Percentiles rank a stretch among this genome's conserved stretches.
phyloP scores from a whole-genome alignment of 2,329 filamentous ascomycete genomes.

The Acrocalymma vagum region DNA sequence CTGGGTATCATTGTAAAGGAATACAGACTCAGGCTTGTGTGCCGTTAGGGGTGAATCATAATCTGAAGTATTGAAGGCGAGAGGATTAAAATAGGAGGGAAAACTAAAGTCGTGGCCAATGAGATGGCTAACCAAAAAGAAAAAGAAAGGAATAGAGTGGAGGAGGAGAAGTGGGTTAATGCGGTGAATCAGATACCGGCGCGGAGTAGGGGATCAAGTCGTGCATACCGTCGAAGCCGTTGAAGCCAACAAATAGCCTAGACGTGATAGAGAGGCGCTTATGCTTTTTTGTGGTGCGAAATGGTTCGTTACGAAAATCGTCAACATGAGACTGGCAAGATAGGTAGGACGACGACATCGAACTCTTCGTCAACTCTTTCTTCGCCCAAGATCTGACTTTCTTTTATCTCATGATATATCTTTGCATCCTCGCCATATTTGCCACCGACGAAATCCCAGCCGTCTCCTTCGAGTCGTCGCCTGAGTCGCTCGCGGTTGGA shows the following conservation, averaged over 20 bases:
- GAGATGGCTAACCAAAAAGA: neutral
- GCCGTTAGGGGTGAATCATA: neutral
- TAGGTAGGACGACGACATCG: conserved; percentile 43
- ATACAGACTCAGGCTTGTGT: neutral
- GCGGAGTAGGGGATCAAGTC: too few species aligned
- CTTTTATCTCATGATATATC: conserved; percentile 19
- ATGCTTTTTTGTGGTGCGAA: too few species aligned
- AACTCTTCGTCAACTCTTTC: conserved; percentile 45
- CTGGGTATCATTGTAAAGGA: conserved; percentile 19
- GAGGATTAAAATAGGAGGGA: conserved; percentile 4
- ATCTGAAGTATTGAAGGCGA: conserved; percentile 1
- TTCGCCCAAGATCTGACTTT: conserved; percentile 23
- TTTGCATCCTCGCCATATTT: conserved; percentile 34
- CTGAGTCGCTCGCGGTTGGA: conserved; percentile 40
- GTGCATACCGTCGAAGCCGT: too few species aligned
- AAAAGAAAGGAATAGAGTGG: neutral
- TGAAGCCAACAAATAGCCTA: too few species aligned
- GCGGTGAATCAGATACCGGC: too few species aligned
- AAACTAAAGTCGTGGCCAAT: neutral
- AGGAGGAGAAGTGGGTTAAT: conserved; percentile 1
- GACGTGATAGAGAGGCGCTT: too few species aligned
- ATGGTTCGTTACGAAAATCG: too few species aligned
- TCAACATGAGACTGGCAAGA: too few species aligned
- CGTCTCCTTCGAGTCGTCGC: conserved; percentile 39
- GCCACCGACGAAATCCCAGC: conserved; percentile 43